These are phyloP conservation scores for Yarrowia yakushimensis DNA, from an alignment of 805 yeast genomes.

Conservation along the genomic window DNA sequence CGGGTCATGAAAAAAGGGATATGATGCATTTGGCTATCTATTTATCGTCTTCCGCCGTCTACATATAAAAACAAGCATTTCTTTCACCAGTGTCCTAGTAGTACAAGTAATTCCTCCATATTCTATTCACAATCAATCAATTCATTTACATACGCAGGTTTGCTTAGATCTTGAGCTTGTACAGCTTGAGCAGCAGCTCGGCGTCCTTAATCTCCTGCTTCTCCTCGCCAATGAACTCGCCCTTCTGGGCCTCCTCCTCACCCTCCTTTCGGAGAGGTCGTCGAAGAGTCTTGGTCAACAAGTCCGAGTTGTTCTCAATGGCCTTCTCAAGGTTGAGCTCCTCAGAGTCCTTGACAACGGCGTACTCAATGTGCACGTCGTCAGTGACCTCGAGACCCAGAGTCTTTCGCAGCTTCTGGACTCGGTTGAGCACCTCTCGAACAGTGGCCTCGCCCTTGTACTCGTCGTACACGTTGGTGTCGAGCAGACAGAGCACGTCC, in stretches of 20 bases:
- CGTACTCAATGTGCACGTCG: slow-evolving; percentile 84
- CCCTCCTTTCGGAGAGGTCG: slow-evolving; percentile 51
- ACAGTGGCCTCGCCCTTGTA: slow-evolving; percentile 92
- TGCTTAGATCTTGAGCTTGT: slow-evolving; percentile 14
- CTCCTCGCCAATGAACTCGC: slow-evolving; percentile 72
- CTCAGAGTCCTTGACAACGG: slow-evolving; percentile 56
- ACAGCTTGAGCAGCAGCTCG: slow-evolving; percentile 17
- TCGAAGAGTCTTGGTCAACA: slow-evolving; percentile 76
- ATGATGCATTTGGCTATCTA: no score
- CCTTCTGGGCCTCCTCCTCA: slow-evolving; percentile 41
- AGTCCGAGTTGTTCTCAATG: slow-evolving; percentile 58
- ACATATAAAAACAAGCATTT: no score
- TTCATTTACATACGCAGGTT: not conserved
- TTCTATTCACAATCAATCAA: not conserved
- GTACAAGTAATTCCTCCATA: no score
- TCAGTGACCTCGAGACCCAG: slow-evolving; percentile 93
- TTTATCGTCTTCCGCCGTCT: no score
- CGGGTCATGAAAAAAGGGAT: no score
- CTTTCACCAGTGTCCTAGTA: no score
- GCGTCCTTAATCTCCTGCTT: slow-evolving; percentile 55
- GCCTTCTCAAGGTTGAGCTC: slow-evolving; percentile 43
- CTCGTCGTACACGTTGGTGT: slow-evolving; percentile 81
- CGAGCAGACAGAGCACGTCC: slow-evolving; percentile 86
- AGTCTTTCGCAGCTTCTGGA: slow-evolving; percentile 96
- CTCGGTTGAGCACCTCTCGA: slow-evolving; percentile 93